These are phyloP conservation scores for Triticum urartu DNA, from an alignment of 176 grass and related monocot species.

Conservation along the genomic window DNA sequence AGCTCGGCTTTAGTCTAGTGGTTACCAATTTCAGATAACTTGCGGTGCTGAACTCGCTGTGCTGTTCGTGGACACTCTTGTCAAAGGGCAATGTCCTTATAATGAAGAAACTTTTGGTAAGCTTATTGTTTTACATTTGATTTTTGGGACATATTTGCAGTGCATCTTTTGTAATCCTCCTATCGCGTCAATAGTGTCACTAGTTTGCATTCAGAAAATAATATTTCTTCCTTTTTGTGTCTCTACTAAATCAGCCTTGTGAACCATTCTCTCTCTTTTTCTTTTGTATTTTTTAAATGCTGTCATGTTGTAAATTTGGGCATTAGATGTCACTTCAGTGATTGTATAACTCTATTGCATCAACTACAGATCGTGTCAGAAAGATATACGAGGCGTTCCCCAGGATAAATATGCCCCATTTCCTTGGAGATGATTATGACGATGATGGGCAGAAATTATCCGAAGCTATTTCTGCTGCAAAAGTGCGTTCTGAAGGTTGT, in stretches of 20 bases:
- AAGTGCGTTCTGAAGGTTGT: slow-evolving; percentile 80
- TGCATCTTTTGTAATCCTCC: slow-evolving; percentile 5
- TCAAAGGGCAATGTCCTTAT: slow-evolving; percentile 58
- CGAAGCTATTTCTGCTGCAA: slow-evolving; percentile 88
- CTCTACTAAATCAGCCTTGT: slow-evolving; percentile 17
- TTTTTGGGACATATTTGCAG: slow-evolving; percentile 11
- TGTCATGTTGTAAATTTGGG: neutral
- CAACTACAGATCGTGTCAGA: slow-evolving; percentile 66
- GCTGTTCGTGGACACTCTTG: slow-evolving; percentile 69
- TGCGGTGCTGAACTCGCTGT: slow-evolving; percentile 79
- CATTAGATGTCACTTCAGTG: slow-evolving; percentile 31
- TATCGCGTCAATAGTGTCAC: neutral
- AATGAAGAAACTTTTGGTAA: slow-evolving; percentile 76
- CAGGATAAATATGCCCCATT: slow-evolving; percentile 70
- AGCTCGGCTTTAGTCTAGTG: slow-evolving; percentile 11
- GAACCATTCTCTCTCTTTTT: slow-evolving; percentile 5
- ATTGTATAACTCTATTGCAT: slow-evolving; percentile 50
- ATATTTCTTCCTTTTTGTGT: neutral
- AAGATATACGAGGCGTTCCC: slow-evolving; percentile 89
- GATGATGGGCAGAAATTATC: slow-evolving; percentile 82
- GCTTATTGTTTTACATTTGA: slow-evolving; percentile 30
- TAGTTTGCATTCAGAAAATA: slow-evolving; percentile 3
- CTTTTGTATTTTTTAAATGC: neutral
- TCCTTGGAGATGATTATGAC: slow-evolving; percentile 73
- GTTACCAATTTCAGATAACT: slow-evolving; percentile 67